Evolutionary conservation across 805 yeast genomes (phyloP).

Genomic region (Wickerhamomyces xylosicus): DNA sequence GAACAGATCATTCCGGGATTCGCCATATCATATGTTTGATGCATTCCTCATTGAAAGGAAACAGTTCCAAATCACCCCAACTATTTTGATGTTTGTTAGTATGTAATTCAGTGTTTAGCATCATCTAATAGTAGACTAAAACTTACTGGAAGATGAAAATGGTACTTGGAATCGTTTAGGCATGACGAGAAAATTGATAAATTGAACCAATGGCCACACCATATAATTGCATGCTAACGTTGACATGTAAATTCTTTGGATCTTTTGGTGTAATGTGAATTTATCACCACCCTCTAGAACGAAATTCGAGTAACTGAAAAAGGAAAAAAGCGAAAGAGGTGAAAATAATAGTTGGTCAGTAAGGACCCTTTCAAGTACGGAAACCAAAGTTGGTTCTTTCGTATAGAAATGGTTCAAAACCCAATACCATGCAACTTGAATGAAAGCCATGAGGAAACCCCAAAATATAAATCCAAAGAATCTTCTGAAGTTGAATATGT

Average conservation of each 20-base stretch:
- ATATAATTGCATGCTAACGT: conserved; percentile 60
- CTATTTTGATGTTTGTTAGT: conserved; percentile 11
- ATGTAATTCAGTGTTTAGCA: too few relatives aligned
- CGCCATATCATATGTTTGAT: conserved; percentile 13
- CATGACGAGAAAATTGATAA: conserved; percentile 59
- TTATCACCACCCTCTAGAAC: conserved; percentile 67
- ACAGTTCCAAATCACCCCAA: conserved; percentile 93
- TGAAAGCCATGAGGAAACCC: conserved; percentile 78
- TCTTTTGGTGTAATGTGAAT: conserved; percentile 52
- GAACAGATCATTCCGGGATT: too few relatives aligned
- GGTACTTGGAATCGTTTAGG: conserved; percentile 80
- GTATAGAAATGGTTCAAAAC: conserved; percentile 69
- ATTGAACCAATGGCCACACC: conserved; percentile 80
- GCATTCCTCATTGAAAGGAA: conserved; percentile 77
- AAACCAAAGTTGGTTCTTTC: conserved; percentile 73
- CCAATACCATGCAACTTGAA: conserved; percentile 84
- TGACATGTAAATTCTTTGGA: conserved; percentile 53
- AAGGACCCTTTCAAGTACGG: conserved; percentile 76
- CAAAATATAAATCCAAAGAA: conserved; percentile 73
- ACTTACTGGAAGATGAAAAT: conserved; percentile 68
- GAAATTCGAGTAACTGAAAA: conserved; percentile 77
- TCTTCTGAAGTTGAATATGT: conserved; percentile 52
- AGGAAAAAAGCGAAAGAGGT: conserved; percentile 71
- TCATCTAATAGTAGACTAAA: neutral
- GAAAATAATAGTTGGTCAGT: conserved; percentile 88